phyloP scores from a whole-genome alignment of 73 alveolate genomes.

The Tetrahymena borealis region DNA sequence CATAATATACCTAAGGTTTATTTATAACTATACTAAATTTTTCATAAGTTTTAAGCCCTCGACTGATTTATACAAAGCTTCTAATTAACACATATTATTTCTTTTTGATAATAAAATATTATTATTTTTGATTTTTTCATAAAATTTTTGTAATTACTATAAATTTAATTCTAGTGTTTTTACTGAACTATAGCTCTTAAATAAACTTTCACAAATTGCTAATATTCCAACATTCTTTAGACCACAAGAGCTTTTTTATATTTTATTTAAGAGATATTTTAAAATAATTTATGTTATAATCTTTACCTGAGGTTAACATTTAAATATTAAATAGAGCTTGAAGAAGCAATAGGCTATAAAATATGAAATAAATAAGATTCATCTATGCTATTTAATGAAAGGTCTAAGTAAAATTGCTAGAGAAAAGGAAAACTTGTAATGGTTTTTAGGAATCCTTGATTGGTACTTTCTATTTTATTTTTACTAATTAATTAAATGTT shows the following conservation, averaged over 20 bases:
- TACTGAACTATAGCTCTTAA: not conserved
- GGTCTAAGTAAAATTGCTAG: not conserved
- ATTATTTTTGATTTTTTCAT: not conserved
- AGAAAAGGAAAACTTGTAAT: not conserved
- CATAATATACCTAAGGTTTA: not conserved
- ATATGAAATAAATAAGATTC: not conserved
- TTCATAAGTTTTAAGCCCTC: not conserved
- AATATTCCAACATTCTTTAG: not conserved
- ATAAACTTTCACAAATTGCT: not conserved
- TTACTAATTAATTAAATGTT: not conserved
- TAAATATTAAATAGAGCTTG: not conserved
- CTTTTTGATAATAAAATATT: not conserved
- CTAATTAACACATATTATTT: not conserved
- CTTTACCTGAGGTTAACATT: not conserved
- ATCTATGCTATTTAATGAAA: not conserved
- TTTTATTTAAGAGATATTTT: not conserved
- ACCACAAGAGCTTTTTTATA: not conserved
- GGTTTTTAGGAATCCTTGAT: not conserved
- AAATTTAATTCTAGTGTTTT: not conserved
- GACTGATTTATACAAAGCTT: not conserved
- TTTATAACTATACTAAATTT: not conserved
- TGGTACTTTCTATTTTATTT: not conserved
- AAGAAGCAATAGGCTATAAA: not conserved
- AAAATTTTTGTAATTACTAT: not conserved
- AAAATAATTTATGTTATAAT: not conserved